Evolutionary conservation across 1,139 yeast species (phyloP), one percentile per base, ranked within the genome.

Genomic region (Saccharomyces hybrid): DNA sequence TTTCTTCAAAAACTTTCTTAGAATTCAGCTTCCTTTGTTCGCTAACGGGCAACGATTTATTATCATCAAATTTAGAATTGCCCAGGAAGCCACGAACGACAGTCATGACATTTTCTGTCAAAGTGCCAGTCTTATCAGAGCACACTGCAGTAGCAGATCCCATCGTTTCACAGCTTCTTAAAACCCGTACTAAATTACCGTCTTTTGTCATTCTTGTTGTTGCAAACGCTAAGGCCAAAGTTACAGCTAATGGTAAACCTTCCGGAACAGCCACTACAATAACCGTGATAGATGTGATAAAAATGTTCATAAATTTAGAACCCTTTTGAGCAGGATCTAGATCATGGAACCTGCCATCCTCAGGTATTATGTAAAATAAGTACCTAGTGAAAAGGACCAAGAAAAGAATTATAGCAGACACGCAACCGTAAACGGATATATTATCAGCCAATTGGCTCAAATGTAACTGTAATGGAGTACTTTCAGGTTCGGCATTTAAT

Each of bases 241-340:
- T 93, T 26, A 93, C 99, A 0, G 99, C 99, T 55, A 93, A 76
- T 0, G 99, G 99, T 58, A 93, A 79, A 55, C 99, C 99, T 74
- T 95, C 99, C 2, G 99, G 99, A 16, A 93, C 96, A 0, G 99
- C 99, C 52, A 93, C 99, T 19, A 93, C 99, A 46, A 93, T 83
- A 63, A 93, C 82, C 0, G 99, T 90, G 58, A 93, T 86, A 1
- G 98, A 86, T 38, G 95, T 88, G 65, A 93, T 95, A 61, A 95
- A 77, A 57, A 93, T 88, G 65, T 88, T 86, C 74, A 93, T 77
- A 65, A 91, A 90, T 61, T 79, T 79, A 58, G 88, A 83, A 62
- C 97, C 97, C 74, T 90, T 91, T 65, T 84, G 82, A 6, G 97
- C 80, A 3, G 89, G 73, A 0, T 81, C 71, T 11, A 78, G 56